phyloP scores from a whole-genome alignment of 371 early-diverging fungal species.

The Apophysomyces ossiformis region DNA sequence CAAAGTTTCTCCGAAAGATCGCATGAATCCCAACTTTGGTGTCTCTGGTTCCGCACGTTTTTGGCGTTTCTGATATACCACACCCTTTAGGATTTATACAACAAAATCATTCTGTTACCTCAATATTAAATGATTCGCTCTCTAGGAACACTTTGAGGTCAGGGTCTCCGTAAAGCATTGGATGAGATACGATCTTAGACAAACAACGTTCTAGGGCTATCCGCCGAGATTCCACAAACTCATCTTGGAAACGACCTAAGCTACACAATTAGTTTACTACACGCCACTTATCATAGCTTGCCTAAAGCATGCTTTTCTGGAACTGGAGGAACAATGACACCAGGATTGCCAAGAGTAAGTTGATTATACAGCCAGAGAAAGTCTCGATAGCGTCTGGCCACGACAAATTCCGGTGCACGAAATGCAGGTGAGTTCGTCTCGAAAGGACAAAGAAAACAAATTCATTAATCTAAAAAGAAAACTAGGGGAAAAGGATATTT shows the following conservation, averaged over 20 bases:
- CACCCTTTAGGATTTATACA: too few relatives aligned
- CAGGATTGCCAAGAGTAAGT: constrained; percentile 80
- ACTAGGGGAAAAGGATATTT: constrained; percentile 12
- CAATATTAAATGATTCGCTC: constrained; percentile 81
- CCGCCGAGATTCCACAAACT: constrained; percentile 91
- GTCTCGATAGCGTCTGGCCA: constrained; percentile 89
- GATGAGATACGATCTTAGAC: constrained; percentile 82
- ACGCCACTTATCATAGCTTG: constrained; percentile 17
- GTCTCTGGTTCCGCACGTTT: constrained; percentile 53
- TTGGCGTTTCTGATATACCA: constrained; percentile 39
- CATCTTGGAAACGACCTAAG: constrained; percentile 91
- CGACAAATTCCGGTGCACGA: constrained; percentile 76
- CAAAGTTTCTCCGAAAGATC: constrained; percentile 54
- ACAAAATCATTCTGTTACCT: constrained; percentile 39
- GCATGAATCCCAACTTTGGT: constrained; percentile 43
- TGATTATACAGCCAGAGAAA: constrained; percentile 94
- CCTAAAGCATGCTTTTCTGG: constrained; percentile 94
- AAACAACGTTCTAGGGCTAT: constrained; percentile 85
- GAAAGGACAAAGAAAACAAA: constrained; percentile 1
- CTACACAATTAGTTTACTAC: not conserved
- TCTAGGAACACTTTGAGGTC: constrained; percentile 89
- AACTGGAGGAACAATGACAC: constrained; percentile 91
- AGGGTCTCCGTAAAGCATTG: constrained; percentile 81
- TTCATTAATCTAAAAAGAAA: not conserved
- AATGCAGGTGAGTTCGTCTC: constrained; percentile 82